Evolutionary conservation across 2,329 filamentous ascomycete species (phyloP), one percentile per base, ranked within the genome.

Genomic region (Botrytis medusae): DNA sequence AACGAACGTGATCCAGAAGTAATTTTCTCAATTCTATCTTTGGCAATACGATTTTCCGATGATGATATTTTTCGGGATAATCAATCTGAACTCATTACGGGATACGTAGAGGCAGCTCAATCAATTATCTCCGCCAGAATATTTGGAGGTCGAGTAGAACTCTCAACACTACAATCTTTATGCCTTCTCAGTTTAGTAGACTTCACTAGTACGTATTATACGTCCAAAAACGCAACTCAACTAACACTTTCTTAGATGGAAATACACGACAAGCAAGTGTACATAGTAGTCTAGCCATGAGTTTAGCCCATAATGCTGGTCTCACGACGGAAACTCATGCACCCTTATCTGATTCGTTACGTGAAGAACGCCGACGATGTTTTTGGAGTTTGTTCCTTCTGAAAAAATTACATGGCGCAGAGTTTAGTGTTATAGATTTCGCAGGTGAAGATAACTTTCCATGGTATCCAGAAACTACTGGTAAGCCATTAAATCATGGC

Each of bases 221-320:
- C 29, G 6, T 40, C n/a, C 10, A 7, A 14, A 37, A 9, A 18
- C 40, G 7, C 32, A 22, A 20, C 18, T 1, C 48, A 37, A 7
- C 72, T 72, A 51, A 68, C 14, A 69, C 2, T 22, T 4, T 37
- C 2, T 22, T 61, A 85, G 84, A 85, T 78, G 83, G 84, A n/a
- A 84, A 84, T 71, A 83, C 83, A 29, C 80, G 83, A 73, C 81
- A 83, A 63, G 83, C 84, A 59, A 84, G 82, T 71, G 81, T 84
- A 6, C 82, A 84, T 73, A 83, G 82, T 74, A 84, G 83, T 64
- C 78, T 85, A 32, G 84, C 84, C 1, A 83, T 84, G 81, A 83
- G 84, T 62, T 76, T 86, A 22, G 83, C 84, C 16, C 82, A 84
- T 68, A 84, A 83, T 74, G 83, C 84, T 8, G 84, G 83, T 62